These are phyloP conservation scores for Citrullus amarus DNA, from an alignment of 306 rosid species.

Conservation along the genomic window DNA sequence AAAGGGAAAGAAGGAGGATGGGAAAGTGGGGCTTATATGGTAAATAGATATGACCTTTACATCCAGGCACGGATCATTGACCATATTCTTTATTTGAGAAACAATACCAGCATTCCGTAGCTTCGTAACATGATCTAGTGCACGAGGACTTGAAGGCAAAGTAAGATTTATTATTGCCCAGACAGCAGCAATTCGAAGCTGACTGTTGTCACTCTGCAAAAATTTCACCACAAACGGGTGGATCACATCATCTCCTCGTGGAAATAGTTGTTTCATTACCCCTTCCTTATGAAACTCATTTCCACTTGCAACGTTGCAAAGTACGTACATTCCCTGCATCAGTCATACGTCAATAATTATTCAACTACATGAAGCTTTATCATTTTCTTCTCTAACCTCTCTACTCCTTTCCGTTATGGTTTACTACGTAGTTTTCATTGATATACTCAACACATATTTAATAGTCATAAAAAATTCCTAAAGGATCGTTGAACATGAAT, in stretches of 20 bases:
- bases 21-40: conserved; percentile 2
- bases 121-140: conserved; percentile 33
- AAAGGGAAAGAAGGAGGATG: neutral
- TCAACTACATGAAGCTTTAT: neutral
- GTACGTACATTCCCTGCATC: conserved; percentile 67
- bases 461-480: neutral
- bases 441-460: neutral
- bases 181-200: conserved; percentile 46
- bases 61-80: conserved; percentile 58
- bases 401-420: neutral
- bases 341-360: conserved; percentile 5
- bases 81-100: conserved; percentile 66
- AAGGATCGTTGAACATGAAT: neutral
- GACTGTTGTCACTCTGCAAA: conserved; percentile 50
- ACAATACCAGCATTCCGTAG: conserved; percentile 52
- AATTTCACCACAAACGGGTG: conserved; percentile 41
- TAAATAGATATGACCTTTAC: conserved; percentile 44
- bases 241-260: conserved; percentile 30
- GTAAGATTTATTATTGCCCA: conserved; percentile 71
- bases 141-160: conserved; percentile 47
- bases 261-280: conserved; percentile 53
- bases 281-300: conserved; percentile 72
- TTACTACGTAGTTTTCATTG: neutral
- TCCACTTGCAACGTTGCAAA: conserved; percentile 68
- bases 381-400: neutral